A percentile compares a stretch with the other conserved stretches of the same genome.
Evolutionary conservation across 768 basidiomycete genomes (phyloP).

Genomic region (Suillus weaverae): DNA sequence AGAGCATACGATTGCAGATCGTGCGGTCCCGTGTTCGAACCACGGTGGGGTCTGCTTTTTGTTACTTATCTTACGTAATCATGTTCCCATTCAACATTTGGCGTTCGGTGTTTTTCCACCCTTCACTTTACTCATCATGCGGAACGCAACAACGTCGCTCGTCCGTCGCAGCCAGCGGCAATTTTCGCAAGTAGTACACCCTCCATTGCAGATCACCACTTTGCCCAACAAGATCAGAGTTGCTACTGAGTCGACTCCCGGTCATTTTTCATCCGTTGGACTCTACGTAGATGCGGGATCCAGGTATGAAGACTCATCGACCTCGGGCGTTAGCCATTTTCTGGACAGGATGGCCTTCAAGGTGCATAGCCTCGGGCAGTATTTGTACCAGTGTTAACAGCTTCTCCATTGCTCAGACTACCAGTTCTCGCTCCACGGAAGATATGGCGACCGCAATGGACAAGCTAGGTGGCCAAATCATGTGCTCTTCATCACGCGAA

Average conservation of each 20-base stretch:
- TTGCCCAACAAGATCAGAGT: constrained; percentile 90
- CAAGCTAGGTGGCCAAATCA: constrained; percentile 86
- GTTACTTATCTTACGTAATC: constrained; percentile 3
- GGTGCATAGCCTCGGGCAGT: constrained; percentile 44
- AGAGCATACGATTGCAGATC: constrained; percentile 64
- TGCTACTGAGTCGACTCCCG: constrained; percentile 86
- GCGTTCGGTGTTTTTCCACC: constrained; percentile 2
- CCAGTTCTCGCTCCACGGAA: constrained; percentile 64
- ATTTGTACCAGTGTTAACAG: constrained; percentile 6
- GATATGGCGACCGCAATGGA: constrained; percentile 83
- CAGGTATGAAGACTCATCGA: constrained; percentile 75
- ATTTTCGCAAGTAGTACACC: constrained; percentile 28
- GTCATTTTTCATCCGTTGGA: constrained; percentile 92
- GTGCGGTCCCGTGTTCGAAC: constrained; percentile 57
- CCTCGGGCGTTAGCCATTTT: constrained; percentile 86
- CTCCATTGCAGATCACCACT: constrained; percentile 68
- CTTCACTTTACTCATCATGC: constrained; percentile 34
- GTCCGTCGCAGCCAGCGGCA: constrained; percentile 36
- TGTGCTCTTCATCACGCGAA: constrained; percentile 88
- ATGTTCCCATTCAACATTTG: background rate
- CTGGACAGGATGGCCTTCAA: constrained; percentile 97
- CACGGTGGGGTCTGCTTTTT: constrained; percentile 47
- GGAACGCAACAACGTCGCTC: constrained; percentile 38
- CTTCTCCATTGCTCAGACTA: constrained; percentile 52
- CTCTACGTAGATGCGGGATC: constrained; percentile 94